Conservation (phyloP, 768 basidiomycete species). For the Tylopilus subfusipes region DNA sequence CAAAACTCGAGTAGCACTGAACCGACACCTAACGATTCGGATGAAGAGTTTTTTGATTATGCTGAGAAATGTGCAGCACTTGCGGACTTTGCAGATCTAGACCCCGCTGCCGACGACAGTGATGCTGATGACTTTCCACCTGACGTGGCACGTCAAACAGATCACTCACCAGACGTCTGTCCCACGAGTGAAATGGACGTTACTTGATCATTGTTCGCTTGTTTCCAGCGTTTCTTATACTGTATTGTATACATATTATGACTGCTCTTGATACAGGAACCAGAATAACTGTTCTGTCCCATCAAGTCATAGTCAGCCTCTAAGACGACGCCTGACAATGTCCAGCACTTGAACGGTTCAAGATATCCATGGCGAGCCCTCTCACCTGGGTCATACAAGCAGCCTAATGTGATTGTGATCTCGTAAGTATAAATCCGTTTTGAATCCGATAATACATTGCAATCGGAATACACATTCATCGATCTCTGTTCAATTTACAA, state of each 20-base stretch:
- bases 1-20: constrained; percentile 7
- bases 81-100: constrained; percentile 48
- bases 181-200: constrained; percentile 26
- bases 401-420: too few relatives aligned
- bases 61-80: constrained; percentile 49
- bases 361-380: too few relatives aligned
- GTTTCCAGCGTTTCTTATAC: not conserved
- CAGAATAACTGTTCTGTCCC: not conserved
- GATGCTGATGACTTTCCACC: constrained; percentile 20
- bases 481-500: not conserved
- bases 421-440: too few relatives aligned
- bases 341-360: too few relatives aligned
- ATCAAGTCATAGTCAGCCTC: too few relatives aligned
- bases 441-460: too few relatives aligned
- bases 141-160: not conserved
- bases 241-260: constrained; percentile 6
- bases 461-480: not conserved
- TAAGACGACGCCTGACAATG: too few relatives aligned
- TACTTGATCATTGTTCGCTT: constrained; percentile 13
- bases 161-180: not conserved
- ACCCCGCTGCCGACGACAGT: constrained; percentile 16
- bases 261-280: not conserved
- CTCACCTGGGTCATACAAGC: too few relatives aligned
- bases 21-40: constrained; percentile 44
- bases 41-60: constrained; percentile 56